Percentiles rank a stretch among this genome's conserved stretches.
phyloP scores from a whole-genome alignment of 495 filamentous ascomycete species.

The Podospora appendiculata region DNA sequence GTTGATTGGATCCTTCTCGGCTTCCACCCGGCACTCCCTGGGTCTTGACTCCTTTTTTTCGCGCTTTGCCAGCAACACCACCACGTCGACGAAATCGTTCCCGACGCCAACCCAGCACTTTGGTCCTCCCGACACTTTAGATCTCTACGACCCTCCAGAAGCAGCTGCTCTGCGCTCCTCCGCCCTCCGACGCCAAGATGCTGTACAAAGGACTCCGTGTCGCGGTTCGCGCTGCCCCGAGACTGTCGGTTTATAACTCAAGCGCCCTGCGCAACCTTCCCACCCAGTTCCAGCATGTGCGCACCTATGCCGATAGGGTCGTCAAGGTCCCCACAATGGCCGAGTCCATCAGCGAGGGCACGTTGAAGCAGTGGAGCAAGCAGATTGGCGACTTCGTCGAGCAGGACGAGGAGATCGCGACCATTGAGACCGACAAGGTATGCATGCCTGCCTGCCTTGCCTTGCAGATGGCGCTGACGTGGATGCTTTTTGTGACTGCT shows the following conservation, averaged over 20 bases:
- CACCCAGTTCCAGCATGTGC: conserved; percentile 41
- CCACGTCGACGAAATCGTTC: neutral
- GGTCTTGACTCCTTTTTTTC: neutral
- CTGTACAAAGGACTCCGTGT: conserved; percentile 41
- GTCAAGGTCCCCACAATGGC: conserved; percentile 98
- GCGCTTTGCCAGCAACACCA: neutral
- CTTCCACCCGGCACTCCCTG: neutral
- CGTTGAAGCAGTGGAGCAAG: conserved; percentile 92
- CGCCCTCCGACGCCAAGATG: conserved; percentile 22
- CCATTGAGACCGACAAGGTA: conserved; percentile 99
- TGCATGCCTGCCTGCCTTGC: conserved; percentile 5
- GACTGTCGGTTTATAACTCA: conserved; percentile 16
- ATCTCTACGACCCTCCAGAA: neutral
- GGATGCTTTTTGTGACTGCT: neutral
- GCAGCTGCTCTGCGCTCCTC: neutral
- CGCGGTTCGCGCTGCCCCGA: conserved; percentile 38
- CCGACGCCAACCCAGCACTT: neutral
- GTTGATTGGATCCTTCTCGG: neutral
- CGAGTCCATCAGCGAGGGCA: conserved; percentile 97
- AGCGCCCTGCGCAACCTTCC: conserved; percentile 37
- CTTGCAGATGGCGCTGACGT: no score
- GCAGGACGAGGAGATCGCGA: conserved; percentile 95
- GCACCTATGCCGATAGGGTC: conserved; percentile 62
- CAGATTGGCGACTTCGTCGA: conserved; percentile 92
- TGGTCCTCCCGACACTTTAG: no score